phyloP scores from a whole-genome alignment of 805 yeast genomes.

The Blastobotrys peoriensis region DNA sequence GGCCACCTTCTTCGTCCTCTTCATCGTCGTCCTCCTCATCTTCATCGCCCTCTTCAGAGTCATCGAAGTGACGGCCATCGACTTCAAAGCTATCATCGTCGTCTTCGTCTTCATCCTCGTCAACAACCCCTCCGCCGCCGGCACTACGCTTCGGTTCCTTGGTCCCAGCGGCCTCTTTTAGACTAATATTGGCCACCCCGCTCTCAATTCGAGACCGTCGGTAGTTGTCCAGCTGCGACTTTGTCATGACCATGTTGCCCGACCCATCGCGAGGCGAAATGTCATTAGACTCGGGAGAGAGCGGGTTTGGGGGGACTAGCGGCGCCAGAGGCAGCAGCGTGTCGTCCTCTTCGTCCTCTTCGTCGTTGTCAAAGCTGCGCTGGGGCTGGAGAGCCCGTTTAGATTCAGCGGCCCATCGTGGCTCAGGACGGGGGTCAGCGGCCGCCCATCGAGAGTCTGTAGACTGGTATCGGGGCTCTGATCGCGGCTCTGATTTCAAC shows the following conservation, averaged over 20 bases:
- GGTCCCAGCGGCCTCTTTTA: not conserved
- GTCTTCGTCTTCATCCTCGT: constrained; percentile 13
- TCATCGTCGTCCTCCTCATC: constrained; percentile 14
- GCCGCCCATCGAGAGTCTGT: no score
- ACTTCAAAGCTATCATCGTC: constrained; percentile 8
- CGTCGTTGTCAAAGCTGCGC: constrained; percentile 6
- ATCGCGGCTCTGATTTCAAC: not conserved
- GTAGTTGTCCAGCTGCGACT: constrained; percentile 25
- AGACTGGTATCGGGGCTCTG: no score
- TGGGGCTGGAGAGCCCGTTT: not conserved
- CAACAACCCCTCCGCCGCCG: constrained; percentile 6
- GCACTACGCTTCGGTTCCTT: not conserved
- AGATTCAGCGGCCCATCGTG: constrained; percentile 1
- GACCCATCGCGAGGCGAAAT: not conserved
- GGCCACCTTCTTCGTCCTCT: constrained; percentile 8
- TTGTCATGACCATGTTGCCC: constrained; percentile 22
- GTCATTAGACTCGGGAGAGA: constrained; percentile 5
- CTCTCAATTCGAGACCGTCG: constrained; percentile 16
- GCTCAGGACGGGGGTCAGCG: no score
- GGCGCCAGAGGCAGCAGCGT: constrained; percentile 14
- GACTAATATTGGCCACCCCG: constrained; percentile 1
- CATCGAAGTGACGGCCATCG: no score
- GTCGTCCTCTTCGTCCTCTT: constrained; percentile 17
- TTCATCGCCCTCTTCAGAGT: constrained; percentile 13
- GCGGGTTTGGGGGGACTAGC: constrained; percentile 10